phyloP scores from a whole-genome alignment of 2,329 filamentous ascomycete species.

The Fusarium falciforme region DNA sequence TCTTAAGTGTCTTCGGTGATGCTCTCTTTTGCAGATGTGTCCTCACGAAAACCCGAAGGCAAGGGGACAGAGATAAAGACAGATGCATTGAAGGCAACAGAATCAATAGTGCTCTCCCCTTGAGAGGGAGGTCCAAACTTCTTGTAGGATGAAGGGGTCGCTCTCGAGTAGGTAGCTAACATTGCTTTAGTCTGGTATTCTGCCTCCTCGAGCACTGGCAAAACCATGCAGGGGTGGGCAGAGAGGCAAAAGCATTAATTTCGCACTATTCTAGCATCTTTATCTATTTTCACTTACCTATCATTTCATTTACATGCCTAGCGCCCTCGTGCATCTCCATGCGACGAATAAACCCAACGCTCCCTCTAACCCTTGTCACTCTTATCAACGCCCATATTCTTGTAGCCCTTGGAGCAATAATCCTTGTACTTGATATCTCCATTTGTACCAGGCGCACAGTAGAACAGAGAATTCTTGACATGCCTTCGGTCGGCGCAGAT shows the following conservation, averaged over 20 bases:
- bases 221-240: no score
- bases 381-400: not conserved
- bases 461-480: not conserved
- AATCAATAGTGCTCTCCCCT: not conserved
- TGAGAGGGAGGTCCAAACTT: not conserved
- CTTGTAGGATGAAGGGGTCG: not conserved
- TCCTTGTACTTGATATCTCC: not conserved
- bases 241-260: not conserved
- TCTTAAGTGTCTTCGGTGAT: not conserved
- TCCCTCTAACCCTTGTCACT: not conserved
- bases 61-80: not conserved
- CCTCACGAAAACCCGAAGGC: not conserved
- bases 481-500: not conserved
- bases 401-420: not conserved
- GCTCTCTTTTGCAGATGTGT: not conserved
- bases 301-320: not conserved
- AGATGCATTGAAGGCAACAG: not conserved
- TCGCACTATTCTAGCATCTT: not conserved
- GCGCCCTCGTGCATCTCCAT: not conserved
- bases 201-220: not conserved
- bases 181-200: not conserved
- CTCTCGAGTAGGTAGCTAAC: not conserved
- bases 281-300: not conserved
- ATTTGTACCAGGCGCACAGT: not conserved
- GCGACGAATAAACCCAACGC: not conserved